Conservation (phyloP, 208 protist genomes). For the Tetramitus jugosus region DNA sequence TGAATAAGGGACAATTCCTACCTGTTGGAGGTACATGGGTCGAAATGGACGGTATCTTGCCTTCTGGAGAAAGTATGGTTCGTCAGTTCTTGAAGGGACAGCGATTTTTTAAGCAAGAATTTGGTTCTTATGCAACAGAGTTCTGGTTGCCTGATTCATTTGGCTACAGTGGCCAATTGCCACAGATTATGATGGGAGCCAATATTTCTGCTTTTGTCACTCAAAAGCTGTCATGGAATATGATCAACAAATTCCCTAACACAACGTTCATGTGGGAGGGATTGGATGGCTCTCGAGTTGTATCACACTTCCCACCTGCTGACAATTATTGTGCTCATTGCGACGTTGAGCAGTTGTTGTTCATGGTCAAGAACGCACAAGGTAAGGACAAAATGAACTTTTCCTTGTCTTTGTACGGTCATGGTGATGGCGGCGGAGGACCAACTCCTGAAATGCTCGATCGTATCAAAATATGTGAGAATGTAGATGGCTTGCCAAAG, state of each 20-base stretch:
- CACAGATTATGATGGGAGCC: slow-evolving; percentile 41
- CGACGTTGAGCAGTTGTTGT: slow-evolving; percentile 40
- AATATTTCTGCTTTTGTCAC: slow-evolving; percentile 35
- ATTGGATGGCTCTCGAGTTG: slow-evolving; percentile 36
- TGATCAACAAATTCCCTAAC: slow-evolving; percentile 52
- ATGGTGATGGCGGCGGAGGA: slow-evolving; percentile 22
- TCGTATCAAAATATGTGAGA: slow-evolving; percentile 27
- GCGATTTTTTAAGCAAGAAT: slow-evolving; percentile 48
- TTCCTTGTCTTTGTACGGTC: slow-evolving; percentile 41
- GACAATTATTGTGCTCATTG: slow-evolving; percentile 44
- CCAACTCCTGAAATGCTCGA: slow-evolving; percentile 41
- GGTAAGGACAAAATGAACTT: slow-evolving; percentile 25
- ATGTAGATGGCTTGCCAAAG: slow-evolving; percentile 39
- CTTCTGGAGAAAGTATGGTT: slow-evolving; percentile 45
- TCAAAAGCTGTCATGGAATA: slow-evolving; percentile 39
- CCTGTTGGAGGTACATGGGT: slow-evolving; percentile 49
- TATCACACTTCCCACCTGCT: slow-evolving; percentile 54
- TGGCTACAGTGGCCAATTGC: slow-evolving; percentile 42
- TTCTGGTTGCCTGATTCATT: slow-evolving; percentile 50
- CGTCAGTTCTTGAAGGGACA: slow-evolving; percentile 54
- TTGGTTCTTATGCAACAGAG: slow-evolving; percentile 38
- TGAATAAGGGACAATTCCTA: slow-evolving; percentile 33
- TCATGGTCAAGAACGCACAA: slow-evolving; percentile 40
- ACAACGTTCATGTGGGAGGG: slow-evolving; percentile 47
- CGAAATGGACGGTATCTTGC: slow-evolving; percentile 57